Conservation (phyloP, 2,329 filamentous ascomycete genomes). For the Ophiostoma perfectum region DNA sequence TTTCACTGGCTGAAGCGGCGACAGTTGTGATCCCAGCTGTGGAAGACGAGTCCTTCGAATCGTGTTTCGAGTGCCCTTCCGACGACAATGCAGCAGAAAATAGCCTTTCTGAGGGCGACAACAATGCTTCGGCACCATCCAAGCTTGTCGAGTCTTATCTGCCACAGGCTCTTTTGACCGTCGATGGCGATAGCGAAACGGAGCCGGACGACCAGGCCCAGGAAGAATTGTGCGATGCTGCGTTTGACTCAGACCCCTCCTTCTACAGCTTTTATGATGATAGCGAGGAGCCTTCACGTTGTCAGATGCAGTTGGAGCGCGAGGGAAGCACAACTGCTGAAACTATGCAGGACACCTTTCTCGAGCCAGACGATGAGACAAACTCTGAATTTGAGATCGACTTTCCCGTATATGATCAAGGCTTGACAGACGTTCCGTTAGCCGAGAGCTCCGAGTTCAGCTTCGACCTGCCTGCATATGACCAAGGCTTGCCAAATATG, state of each 20-base stretch:
- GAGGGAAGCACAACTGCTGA: neutral
- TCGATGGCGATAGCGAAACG: neutral
- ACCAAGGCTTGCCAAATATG: neutral
- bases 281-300: neutral
- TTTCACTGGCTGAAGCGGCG: neutral
- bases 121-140: neutral
- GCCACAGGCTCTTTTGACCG: neutral
- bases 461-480: conserved; percentile 17
- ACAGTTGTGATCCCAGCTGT: neutral
- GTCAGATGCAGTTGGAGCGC: neutral
- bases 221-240: neutral
- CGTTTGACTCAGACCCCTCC: neutral
- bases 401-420: conserved; percentile 14
- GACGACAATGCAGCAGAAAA: neutral
- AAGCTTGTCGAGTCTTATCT: neutral
- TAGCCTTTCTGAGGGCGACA: neutral
- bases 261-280: conserved; percentile 7
- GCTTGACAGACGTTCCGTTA: neutral
- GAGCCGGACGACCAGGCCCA: neutral
- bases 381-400: conserved; percentile 14
- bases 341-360: conserved; percentile 5
- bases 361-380: conserved; percentile 8
- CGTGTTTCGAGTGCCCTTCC: neutral
- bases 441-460: conserved; percentile 3
- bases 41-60: neutral